Base-by-base conservation (phyloP, 305 asterid species). In the Fraxinus ornus region DNA sequence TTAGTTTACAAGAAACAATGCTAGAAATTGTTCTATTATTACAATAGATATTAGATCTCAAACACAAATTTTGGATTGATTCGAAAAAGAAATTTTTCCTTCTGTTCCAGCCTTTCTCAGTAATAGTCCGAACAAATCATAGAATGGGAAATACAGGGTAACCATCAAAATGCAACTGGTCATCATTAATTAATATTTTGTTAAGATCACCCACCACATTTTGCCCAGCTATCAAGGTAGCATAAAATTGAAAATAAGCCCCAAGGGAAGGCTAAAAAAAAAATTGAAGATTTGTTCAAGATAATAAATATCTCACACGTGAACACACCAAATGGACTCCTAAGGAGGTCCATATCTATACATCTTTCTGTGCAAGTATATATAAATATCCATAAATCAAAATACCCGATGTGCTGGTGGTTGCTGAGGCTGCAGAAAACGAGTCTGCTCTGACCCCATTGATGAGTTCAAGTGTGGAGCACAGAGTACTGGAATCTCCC, bases 361-460 rank as follows among this genome's bases (percentile, higher is more conserved):
- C 17, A 4, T 36, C 36, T 77, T 37, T 52, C 60, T 3, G 22
- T 79, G 71, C 86, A 75, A 78, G 78, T 44, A 82, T 60, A 80
- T 49, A 52, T 52, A 17, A 52, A 52, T 52, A 52, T 52, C 22
- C 21, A 17, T 17, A 52, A 52, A 52, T 78, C 73, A 83, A 41
- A 78, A 74, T 93, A 93, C 97, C 95, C 91, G 90, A 77, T 90
- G 89, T 74, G 87, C 84, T 49, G 90, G 92, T 77, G 89, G 90
- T 83, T 83, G 94, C 36, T 86, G 93, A 79, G 85, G 91, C 87
- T 84, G 94, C 84, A 89, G 89, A 90, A 93, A 93, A 37, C 95
- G 88, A 79, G 90, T 89, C 87, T 86, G 94, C 87, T 87, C 90
- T 24, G 93, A 83, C 39, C 88, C 95, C 97, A 93, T 93, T 79